Conservation (phyloP, 2,329 filamentous ascomycete genomes). For the Penicillium hordei region DNA sequence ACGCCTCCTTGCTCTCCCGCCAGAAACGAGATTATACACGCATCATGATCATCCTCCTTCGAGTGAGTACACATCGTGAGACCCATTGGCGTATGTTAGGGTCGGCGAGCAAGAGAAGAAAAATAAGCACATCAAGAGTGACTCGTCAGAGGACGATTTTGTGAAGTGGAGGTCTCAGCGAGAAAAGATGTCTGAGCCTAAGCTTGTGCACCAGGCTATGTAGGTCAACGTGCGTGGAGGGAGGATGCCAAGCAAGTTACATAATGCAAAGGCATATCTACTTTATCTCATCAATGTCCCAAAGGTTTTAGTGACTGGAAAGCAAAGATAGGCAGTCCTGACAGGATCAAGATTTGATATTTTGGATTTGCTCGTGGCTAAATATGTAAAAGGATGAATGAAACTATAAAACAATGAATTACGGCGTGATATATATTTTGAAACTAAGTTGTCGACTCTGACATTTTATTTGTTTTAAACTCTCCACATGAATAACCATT, state of each 20-base stretch:
- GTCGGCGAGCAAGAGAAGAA: slow-evolving; percentile 35
- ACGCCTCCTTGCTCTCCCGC: slow-evolving; percentile 44
- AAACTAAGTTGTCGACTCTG: neutral
- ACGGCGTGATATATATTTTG: neutral
- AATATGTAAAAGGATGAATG: neutral
- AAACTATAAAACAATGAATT: neutral
- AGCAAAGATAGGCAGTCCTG: neutral
- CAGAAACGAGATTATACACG: slow-evolving; percentile 50
- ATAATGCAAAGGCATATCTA: slow-evolving; percentile 16
- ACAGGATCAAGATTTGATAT: neutral
- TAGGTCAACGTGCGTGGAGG: slow-evolving; percentile 45
- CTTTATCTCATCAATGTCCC: slow-evolving; percentile 17
- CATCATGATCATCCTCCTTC: slow-evolving; percentile 53
- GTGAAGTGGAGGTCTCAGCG: slow-evolving; percentile 31
- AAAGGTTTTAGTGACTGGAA: slow-evolving; percentile 7
- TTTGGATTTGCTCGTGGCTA: neutral
- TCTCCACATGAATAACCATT: neutral
- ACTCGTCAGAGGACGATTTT: slow-evolving; percentile 33
- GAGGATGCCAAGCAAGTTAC: slow-evolving; percentile 29
- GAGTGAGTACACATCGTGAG: slow-evolving; percentile 2
- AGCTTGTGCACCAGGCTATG: slow-evolving; percentile 39
- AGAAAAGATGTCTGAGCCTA: slow-evolving; percentile 36
- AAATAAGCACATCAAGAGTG: slow-evolving; percentile 38
- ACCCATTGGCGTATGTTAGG: slow-evolving; percentile 31
- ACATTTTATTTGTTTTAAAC: no score